Base-by-base conservation (phyloP, 2,329 filamentous ascomycete genomes). In the Apiospora malaysiana region DNA sequence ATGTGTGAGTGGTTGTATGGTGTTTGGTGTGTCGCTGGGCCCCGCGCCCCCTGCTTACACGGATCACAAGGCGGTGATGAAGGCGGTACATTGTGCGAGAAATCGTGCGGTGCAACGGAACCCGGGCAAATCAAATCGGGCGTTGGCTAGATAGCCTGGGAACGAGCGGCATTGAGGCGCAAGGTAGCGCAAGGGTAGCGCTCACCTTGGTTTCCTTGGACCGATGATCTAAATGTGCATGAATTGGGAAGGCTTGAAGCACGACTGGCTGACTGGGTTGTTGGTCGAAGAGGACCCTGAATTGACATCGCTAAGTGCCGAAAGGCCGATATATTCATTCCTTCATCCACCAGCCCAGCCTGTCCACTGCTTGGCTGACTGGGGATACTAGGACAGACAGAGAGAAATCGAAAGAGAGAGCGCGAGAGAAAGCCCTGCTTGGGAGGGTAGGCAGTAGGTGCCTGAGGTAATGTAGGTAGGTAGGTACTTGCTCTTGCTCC, bases 171-270 rank as follows among this genome's bases (percentile, higher is more conserved):
- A 63, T 63, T 40, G 56, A 63, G 32, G 56, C 56, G 56, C 56
- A 40, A 40, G 56, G 56, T 40, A 63, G 56, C 56, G 56, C 56
- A n/a, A 63, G 56, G 32, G 56, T 63, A 63, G 56, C 56, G 56
- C 56, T 63, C 56, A 63, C 56, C 56, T 63, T 63, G 56, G 56
- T 10, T 63, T 63, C 56, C 56, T 23, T 63, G 32, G 32, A 63
- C 21, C 51, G 56, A 63, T 63, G 56, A 63, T 63, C 32, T 63
- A 63, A 63, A 63, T 63, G 56, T 40, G 27, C 56, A 63, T 63
- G 56, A 63, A 63, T 63, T 63, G 56, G 32, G 56, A 63, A 63
- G 56, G 56, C 56, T 63, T 63, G 56, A 63, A 63, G 56, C 56
- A 63, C 32, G 56, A 63, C 56, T 63, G 32, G 32, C 32, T n/a